Conservation (phyloP, 305 asterid species). For the Lippia alba region DNA sequence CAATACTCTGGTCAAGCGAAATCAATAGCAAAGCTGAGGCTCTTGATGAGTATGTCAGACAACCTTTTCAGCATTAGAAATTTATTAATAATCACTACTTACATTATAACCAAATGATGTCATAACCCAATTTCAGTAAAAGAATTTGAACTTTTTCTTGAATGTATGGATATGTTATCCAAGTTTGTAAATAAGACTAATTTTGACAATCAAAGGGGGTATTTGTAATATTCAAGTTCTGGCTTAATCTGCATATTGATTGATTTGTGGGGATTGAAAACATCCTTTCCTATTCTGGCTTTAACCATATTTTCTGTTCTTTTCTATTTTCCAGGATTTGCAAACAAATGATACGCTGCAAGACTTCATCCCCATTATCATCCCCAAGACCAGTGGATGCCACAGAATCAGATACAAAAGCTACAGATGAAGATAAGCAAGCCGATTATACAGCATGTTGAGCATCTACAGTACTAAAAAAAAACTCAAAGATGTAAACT, state of each 20-base stretch:
- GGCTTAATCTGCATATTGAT: background rate
- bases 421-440: background rate
- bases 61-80: conserved; percentile 28
- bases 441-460: background rate
- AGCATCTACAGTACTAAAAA: too few relatives aligned
- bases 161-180: too few relatives aligned
- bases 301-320: background rate
- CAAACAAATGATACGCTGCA: conserved; percentile 53
- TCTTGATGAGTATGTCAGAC: conserved; percentile 69
- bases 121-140: conserved; percentile 3
- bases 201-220: too few relatives aligned
- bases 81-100: conserved; percentile 3
- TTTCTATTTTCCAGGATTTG: conserved; percentile 64
- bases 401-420: conserved; percentile 46
- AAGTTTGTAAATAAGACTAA: too few relatives aligned
- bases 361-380: conserved; percentile 40
- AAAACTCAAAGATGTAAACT: too few relatives aligned
- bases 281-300: background rate
- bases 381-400: conserved; percentile 44
- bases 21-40: conserved; percentile 66
- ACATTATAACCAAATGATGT: too few relatives aligned
- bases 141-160: too few relatives aligned
- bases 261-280: background rate
- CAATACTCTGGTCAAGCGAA: conserved; percentile 75
- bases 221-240: too few relatives aligned